Conservation (phyloP, 805 yeast species). For the Candida piceae region DNA sequence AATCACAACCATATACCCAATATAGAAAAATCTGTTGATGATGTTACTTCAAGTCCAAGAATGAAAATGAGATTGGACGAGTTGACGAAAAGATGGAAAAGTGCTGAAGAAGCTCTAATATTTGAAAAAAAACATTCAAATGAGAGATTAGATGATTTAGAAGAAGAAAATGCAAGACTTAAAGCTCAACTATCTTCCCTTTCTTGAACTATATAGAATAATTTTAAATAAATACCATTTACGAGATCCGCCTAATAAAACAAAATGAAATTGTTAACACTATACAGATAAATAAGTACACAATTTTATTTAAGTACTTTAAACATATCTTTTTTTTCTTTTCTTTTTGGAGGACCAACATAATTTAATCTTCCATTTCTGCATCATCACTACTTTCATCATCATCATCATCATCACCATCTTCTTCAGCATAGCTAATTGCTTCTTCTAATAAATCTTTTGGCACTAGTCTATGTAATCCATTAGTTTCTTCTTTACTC, state of each 20-base stretch:
- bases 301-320: too few species aligned
- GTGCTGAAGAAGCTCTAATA: conserved; percentile 65
- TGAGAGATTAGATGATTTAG: conserved; percentile 46
- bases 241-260: too few species aligned
- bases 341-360: too few species aligned
- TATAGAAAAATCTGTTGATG: conserved; percentile 1
- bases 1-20: too few species aligned
- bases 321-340: too few species aligned
- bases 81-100: conserved; percentile 58
- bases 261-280: too few species aligned
- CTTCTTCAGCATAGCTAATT: conserved; percentile 74
- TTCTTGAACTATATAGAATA: background rate
- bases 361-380: conserved; percentile 33
- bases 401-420: conserved; percentile 69
- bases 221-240: too few species aligned
- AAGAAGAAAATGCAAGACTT: conserved; percentile 45
- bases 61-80: conserved; percentile 49
- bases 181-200: conserved; percentile 2
- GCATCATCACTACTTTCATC: conserved; percentile 31
- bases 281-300: too few species aligned
- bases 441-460: conserved; percentile 79
- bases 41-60: conserved; percentile 28
- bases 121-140: conserved; percentile 56
- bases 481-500: conserved; percentile 67
- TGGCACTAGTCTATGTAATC: conserved; percentile 77